Percentiles rank a stretch among this genome's conserved stretches.
phyloP scores from a whole-genome alignment of 768 basidiomycete genomes.

The Hortiboletus campestris region DNA sequence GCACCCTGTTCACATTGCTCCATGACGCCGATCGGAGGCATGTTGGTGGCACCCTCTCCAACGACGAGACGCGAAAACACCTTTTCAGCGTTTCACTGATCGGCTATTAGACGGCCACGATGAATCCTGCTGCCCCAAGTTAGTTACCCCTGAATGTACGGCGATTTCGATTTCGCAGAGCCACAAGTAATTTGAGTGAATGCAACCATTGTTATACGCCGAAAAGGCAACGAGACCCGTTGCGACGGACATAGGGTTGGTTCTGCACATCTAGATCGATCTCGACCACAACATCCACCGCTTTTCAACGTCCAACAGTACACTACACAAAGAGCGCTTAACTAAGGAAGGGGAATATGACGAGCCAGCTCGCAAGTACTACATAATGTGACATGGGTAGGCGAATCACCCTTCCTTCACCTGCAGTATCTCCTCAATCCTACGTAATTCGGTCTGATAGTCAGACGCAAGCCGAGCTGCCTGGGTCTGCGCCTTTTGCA shows the following conservation, averaged over 20 bases:
- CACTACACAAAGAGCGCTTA: slow-evolving; percentile 1
- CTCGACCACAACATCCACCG: neutral
- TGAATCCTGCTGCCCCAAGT: slow-evolving; percentile 18
- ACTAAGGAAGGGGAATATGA: slow-evolving; percentile 5
- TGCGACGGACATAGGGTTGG: slow-evolving; percentile 3
- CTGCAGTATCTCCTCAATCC: slow-evolving; percentile 33
- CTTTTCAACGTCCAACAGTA: slow-evolving; percentile 3
- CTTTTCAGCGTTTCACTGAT: slow-evolving; percentile 24
- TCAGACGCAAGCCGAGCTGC: slow-evolving; percentile 32
- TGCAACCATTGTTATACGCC: neutral
- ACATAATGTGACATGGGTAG: slow-evolving; percentile 22
- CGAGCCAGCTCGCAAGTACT: slow-evolving; percentile 23
- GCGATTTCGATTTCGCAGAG: slow-evolving; percentile 18
- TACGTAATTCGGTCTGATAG: slow-evolving; percentile 34
- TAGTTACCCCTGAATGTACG: slow-evolving; percentile 15
- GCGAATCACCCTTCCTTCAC: slow-evolving; percentile 28
- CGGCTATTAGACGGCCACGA: slow-evolving; percentile 27
- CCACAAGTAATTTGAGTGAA: slow-evolving; percentile 2
- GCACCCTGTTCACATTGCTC: slow-evolving; percentile 16
- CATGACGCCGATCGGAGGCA: slow-evolving; percentile 7
- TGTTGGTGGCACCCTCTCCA: slow-evolving; percentile 14
- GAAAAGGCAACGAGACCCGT: neutral
- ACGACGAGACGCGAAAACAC: slow-evolving; percentile 9
- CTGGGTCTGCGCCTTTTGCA: slow-evolving; percentile 30
- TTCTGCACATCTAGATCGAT: slow-evolving; percentile 22